Evolutionary conservation across 2,329 filamentous ascomycete species (phyloP).

Genomic region (Fusarium luffae): DNA sequence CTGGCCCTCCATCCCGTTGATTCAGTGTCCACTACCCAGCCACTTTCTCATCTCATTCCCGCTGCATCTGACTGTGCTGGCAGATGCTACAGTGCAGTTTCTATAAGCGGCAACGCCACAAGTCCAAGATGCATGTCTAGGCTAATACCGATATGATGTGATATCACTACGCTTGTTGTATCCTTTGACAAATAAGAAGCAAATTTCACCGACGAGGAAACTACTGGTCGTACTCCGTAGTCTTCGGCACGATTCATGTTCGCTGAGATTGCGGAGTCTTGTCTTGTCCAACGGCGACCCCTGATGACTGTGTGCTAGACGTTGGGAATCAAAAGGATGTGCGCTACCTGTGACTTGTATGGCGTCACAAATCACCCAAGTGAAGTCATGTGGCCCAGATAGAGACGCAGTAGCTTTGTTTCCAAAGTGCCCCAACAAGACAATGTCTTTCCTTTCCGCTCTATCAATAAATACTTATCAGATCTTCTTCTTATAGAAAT

Average conservation of each 20-base stretch:
- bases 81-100: neutral
- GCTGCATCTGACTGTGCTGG: constrained; percentile 27
- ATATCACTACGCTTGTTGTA: neutral
- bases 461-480: constrained; percentile 3
- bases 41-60: constrained; percentile 26
- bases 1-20: constrained; percentile 15
- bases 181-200: neutral
- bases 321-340: constrained; percentile 20
- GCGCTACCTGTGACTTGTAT: constrained; percentile 42
- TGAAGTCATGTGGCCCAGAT: constrained; percentile 43
- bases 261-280: neutral
- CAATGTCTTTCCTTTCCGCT: neutral
- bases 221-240: constrained; percentile 3
- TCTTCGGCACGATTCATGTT: constrained; percentile 6
- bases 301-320: constrained; percentile 18
- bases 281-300: constrained; percentile 29
- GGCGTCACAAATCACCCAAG: constrained; percentile 45
- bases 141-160: neutral
- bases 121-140: neutral
- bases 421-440: constrained; percentile 36
- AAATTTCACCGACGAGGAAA: constrained; percentile 14
- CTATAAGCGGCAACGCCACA: constrained; percentile 7
- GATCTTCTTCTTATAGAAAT: neutral
- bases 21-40: constrained; percentile 21
- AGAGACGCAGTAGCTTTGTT: constrained; percentile 18